phyloP scores from a whole-genome alignment of 495 filamentous ascomycete genomes.

The Penicillium silybi region DNA sequence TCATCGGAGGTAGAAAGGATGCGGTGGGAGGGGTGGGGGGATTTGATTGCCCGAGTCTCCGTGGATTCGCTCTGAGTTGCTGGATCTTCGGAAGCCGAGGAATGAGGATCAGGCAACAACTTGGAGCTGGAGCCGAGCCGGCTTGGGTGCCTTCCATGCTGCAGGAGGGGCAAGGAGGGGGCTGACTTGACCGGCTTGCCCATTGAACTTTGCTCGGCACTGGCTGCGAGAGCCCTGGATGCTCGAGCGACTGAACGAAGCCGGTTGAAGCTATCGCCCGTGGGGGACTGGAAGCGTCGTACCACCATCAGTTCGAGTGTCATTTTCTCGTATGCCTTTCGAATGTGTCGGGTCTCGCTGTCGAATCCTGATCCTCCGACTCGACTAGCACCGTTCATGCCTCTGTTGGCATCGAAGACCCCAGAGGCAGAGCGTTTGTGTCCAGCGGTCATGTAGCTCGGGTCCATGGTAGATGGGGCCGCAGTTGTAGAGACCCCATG shows the following conservation, averaged over 20 bases:
- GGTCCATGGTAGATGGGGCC: constrained; percentile 33
- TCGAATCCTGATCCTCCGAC: constrained; percentile 30
- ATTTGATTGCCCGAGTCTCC: constrained; percentile 20
- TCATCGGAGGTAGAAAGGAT: constrained; percentile 44
- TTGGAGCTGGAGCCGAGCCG: constrained; percentile 21
- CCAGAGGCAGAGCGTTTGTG: constrained; percentile 24
- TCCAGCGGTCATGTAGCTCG: constrained; percentile 25
- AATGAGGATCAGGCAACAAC: constrained; percentile 20
- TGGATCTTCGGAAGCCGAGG: constrained; percentile 25
- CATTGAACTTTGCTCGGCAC: constrained; percentile 20
- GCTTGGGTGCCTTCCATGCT: constrained; percentile 20
- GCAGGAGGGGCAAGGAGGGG: constrained; percentile 33
- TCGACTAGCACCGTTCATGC: constrained; percentile 31
- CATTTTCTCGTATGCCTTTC: constrained; percentile 44
- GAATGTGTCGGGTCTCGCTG: constrained; percentile 39
- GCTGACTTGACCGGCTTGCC: constrained; percentile 39
- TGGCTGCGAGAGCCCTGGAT: constrained; percentile 11
- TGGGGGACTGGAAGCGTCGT: constrained; percentile 42
- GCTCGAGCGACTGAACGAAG: constrained; percentile 27
- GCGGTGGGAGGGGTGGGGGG: constrained; percentile 36
- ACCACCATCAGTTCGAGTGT: constrained; percentile 42
- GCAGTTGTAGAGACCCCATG: constrained; percentile 31
- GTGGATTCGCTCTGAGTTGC: constrained; percentile 31
- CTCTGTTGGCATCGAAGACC: constrained; percentile 32
- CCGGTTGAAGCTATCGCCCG: constrained; percentile 39